phyloP scores from a whole-genome alignment of 495 filamentous ascomycete species.

The Neurospora pannonica region DNA sequence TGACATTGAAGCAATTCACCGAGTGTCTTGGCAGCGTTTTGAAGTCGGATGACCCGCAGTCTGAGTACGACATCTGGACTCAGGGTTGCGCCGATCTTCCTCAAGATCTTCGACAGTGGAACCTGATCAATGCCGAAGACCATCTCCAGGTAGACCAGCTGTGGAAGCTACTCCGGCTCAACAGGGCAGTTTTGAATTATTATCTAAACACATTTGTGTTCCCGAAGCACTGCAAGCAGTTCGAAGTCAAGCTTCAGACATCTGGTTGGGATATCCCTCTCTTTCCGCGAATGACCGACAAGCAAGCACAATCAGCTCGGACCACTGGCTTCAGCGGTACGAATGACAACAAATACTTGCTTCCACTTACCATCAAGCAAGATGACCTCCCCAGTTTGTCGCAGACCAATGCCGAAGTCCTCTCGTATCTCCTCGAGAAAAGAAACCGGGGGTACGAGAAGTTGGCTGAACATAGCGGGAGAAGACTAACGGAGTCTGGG shows the following conservation, averaged over 20 bases:
- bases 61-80: constrained; percentile 40
- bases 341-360: constrained; percentile 39
- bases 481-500: constrained; percentile 28
- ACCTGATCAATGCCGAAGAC: constrained; percentile 43
- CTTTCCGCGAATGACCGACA: constrained; percentile 9
- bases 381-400: constrained; percentile 36
- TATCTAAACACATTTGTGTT: constrained; percentile 49
- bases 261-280: constrained; percentile 47
- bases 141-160: constrained; percentile 33
- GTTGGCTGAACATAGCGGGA: not conserved
- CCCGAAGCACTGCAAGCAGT: constrained; percentile 42
- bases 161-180: constrained; percentile 27
- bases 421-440: not conserved
- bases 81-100: constrained; percentile 28
- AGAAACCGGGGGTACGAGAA: not conserved
- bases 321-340: constrained; percentile 50
- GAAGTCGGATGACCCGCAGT: constrained; percentile 42
- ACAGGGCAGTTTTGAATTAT: constrained; percentile 35
- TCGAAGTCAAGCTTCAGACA: constrained; percentile 42
- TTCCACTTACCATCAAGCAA: constrained; percentile 44
- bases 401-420: constrained; percentile 46
- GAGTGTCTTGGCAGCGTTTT: constrained; percentile 30
- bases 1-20: constrained; percentile 30
- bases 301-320: not conserved
- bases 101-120: constrained; percentile 31